Evolutionary conservation across 2,329 filamentous ascomycete genomes (phyloP).

Genomic region (Aspergillus ustus): DNA sequence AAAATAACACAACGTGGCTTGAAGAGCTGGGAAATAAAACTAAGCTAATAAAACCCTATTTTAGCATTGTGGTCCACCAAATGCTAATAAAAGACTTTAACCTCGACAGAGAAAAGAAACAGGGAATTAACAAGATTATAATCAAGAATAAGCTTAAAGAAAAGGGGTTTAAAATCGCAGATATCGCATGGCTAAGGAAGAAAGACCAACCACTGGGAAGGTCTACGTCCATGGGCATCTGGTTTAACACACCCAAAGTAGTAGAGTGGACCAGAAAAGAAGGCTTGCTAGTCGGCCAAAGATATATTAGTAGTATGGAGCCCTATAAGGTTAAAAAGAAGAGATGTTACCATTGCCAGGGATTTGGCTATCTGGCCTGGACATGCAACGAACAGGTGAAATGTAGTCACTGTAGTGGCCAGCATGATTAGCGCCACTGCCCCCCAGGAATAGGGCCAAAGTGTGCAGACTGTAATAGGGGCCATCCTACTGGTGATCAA

Average conservation of each 20-base stretch:
- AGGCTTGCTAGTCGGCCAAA: slow-evolving; percentile 25
- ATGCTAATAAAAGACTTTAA: slow-evolving; percentile 27
- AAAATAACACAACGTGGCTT: slow-evolving; percentile 29
- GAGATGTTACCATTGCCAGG: slow-evolving; percentile 27
- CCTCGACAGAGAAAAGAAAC: background rate
- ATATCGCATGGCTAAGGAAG: slow-evolving; percentile 30
- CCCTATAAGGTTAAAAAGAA: slow-evolving; percentile 26
- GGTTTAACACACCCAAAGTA: slow-evolving; percentile 30
- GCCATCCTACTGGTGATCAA: too few species aligned
- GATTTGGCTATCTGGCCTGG: slow-evolving; percentile 32
- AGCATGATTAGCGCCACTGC: too few species aligned
- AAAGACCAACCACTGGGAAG: slow-evolving; percentile 28
- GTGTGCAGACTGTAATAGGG: too few species aligned
- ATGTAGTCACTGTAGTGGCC: too few species aligned
- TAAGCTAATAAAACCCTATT: slow-evolving; percentile 27
- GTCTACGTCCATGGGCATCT: slow-evolving; percentile 22
- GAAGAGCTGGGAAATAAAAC: slow-evolving; percentile 26
- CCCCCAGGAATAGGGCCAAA: too few species aligned
- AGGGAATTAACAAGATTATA: slow-evolving; percentile 24
- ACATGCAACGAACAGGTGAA: slow-evolving; percentile 25
- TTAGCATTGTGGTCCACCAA: slow-evolving; percentile 23
- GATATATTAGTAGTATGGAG: slow-evolving; percentile 24
- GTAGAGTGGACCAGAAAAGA: slow-evolving; percentile 29
- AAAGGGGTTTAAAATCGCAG: slow-evolving; percentile 27
- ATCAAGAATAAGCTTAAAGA: slow-evolving; percentile 22